Evolutionary conservation across 441 rosid species (phyloP).

Genomic region (Syzygium malaccense): DNA sequence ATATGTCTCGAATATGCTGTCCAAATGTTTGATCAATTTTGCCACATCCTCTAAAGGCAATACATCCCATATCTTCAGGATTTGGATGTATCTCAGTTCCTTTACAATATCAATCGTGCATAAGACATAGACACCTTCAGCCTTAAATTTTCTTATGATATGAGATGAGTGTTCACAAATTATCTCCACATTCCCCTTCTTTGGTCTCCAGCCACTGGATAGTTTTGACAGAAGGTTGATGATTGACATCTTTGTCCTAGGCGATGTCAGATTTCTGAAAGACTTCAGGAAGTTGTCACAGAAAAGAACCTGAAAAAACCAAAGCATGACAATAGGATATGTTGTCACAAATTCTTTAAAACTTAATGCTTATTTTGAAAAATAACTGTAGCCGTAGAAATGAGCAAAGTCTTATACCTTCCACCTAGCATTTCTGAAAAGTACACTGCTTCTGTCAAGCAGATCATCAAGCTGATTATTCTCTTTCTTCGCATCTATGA

Average conservation of each 20-base stretch:
- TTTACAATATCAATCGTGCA: slow-evolving; percentile 30
- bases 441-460: slow-evolving; percentile 18
- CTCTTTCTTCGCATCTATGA: slow-evolving; percentile 27
- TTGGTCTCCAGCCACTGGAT: slow-evolving; percentile 42
- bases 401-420: slow-evolving; percentile 18
- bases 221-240: slow-evolving; percentile 23
- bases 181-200: slow-evolving; percentile 13
- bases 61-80: slow-evolving; percentile 46
- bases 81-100: slow-evolving; percentile 20
- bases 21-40: slow-evolving; percentile 13
- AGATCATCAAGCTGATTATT: slow-evolving; percentile 26
- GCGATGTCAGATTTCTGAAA: slow-evolving; percentile 21
- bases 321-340: neutral
- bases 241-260: slow-evolving; percentile 10
- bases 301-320: slow-evolving; percentile 23
- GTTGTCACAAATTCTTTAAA: neutral
- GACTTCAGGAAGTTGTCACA: slow-evolving; percentile 36
- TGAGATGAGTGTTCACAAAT: slow-evolving; percentile 14
- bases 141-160: neutral
- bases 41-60: slow-evolving; percentile 18
- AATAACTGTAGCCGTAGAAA: neutral
- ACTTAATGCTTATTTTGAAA: neutral
- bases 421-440: slow-evolving; percentile 33
- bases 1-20: slow-evolving; percentile 16
- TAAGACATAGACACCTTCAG: slow-evolving; percentile 3